phyloP scores from a whole-genome alignment of 1,284 basidiomycete genomes.

The Tylopilus sp. region DNA sequence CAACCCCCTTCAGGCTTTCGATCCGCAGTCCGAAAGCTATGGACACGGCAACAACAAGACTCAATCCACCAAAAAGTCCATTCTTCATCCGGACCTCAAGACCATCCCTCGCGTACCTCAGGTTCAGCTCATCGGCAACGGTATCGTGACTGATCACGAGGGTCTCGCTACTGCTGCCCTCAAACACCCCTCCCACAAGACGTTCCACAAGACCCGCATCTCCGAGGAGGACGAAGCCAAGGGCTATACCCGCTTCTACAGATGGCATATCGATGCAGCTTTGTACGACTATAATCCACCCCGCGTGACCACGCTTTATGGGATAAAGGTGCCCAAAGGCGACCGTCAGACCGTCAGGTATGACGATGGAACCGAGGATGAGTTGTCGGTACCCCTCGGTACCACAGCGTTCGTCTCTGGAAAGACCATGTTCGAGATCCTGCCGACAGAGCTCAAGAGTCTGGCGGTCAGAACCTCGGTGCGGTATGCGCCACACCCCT shows the following conservation, averaged over 20 bases:
- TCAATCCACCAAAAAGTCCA: constrained; percentile 63
- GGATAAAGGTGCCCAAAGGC: constrained; percentile 71
- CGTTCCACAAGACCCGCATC: constrained; percentile 85
- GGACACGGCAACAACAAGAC: constrained; percentile 87
- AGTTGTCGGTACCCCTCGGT: constrained; percentile 77
- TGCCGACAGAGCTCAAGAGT: constrained; percentile 74
- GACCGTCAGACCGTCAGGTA: constrained; percentile 59
- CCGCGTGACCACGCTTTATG: constrained; percentile 86
- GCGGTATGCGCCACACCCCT: constrained; percentile 68
- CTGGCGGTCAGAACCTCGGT: constrained; percentile 71
- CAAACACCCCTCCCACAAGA: constrained; percentile 82
- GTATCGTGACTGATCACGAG: constrained; percentile 70
- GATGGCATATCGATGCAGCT: constrained; percentile 95
- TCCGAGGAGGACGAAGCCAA: constrained; percentile 72
- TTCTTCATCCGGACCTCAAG: constrained; percentile 82
- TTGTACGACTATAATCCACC: constrained; percentile 86
- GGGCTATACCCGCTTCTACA: constrained; percentile 81
- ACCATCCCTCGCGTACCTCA: constrained; percentile 83
- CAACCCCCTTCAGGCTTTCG: constrained; percentile 54
- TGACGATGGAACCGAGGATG: constrained; percentile 87
- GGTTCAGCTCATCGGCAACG: constrained; percentile 84
- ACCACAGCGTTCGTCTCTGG: constrained; percentile 85
- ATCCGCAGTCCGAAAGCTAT: constrained; percentile 68
- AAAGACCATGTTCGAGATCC: constrained; percentile 80
- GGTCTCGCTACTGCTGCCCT: constrained; percentile 68